Evolutionary conservation across 2,329 filamentous ascomycete species (phyloP).

Genomic region (Pseudogymnoascus sp.): DNA sequence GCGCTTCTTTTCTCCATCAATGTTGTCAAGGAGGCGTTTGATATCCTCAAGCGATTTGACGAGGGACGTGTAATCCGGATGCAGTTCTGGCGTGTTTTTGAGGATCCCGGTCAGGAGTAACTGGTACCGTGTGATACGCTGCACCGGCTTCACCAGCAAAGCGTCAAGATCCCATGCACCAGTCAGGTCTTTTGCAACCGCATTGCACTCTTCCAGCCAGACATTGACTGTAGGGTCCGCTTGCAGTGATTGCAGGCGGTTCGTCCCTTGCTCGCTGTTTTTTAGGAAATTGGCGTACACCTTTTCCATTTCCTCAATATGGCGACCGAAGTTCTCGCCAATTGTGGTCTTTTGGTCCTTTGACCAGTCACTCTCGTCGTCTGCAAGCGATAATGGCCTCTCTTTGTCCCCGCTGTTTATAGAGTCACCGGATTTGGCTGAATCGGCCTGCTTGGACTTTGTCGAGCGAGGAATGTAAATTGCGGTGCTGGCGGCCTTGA

Average conservation of each 20-base stretch:
- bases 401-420: constrained; percentile 18
- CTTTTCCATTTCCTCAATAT: constrained; percentile 54
- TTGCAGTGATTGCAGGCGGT: constrained; percentile 55
- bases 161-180: constrained; percentile 93
- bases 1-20: constrained; percentile 93
- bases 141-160: constrained; percentile 93
- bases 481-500: constrained; percentile 72
- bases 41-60: constrained; percentile 47
- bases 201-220: constrained; percentile 90
- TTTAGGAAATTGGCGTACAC: constrained; percentile 57
- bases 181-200: constrained; percentile 86
- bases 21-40: constrained; percentile 61
- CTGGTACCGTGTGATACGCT: constrained; percentile 89
- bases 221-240: constrained; percentile 61
- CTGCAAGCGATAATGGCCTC: not conserved
- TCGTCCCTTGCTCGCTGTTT: constrained; percentile 55
- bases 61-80: constrained; percentile 71
- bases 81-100: constrained; percentile 69
- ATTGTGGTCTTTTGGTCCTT: constrained; percentile 27
- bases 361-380: constrained; percentile 9
- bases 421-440: constrained; percentile 17
- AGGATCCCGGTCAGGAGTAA: constrained; percentile 75
- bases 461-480: constrained; percentile 60
- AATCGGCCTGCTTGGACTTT: constrained; percentile 35
- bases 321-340: constrained; percentile 29